A percentile compares a stretch with the other conserved stretches of the same genome.
Evolutionary conservation across 2,329 filamentous ascomycete genomes (phyloP).

Genomic region (Stachybotrys chartarum): DNA sequence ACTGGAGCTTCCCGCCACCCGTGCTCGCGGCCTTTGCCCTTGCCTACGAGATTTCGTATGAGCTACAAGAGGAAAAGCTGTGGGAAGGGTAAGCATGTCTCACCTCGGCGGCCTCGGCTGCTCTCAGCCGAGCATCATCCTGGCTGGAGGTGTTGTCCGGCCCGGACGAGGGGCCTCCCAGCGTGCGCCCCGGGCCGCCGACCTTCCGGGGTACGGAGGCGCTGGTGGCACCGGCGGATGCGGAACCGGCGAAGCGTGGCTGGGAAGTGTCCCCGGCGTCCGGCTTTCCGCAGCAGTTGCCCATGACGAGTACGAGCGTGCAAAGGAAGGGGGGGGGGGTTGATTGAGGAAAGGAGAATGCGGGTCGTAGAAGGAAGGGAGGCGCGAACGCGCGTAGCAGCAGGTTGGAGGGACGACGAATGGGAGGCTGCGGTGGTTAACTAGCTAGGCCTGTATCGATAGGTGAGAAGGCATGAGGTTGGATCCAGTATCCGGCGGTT

Average conservation of each 20-base stretch:
- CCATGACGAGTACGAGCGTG: slow-evolving; percentile 49
- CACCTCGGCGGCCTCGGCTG: slow-evolving; percentile 81
- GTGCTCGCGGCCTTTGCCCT: slow-evolving; percentile 54
- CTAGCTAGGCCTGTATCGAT: too few relatives aligned
- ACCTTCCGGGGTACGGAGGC: slow-evolving; percentile 46
- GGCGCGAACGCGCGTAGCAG: not conserved
- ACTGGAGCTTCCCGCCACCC: slow-evolving; percentile 60
- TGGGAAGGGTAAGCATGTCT: slow-evolving; percentile 20
- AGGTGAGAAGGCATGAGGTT: not conserved
- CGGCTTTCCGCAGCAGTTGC: slow-evolving; percentile 81
- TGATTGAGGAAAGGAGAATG: not conserved
- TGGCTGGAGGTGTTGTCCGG: slow-evolving; percentile 18
- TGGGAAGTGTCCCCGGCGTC: slow-evolving; percentile 60
- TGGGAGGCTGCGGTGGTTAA: too few relatives aligned
- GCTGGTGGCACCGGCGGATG: slow-evolving; percentile 36
- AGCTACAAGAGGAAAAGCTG: not conserved
- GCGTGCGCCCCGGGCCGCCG: slow-evolving; percentile 52
- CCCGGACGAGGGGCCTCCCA: slow-evolving; percentile 45
- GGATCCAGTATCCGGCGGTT: not conserved
- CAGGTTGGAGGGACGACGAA: too few relatives aligned
- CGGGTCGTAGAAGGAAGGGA: not conserved
- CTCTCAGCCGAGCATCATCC: slow-evolving; percentile 61
- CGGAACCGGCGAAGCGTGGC: slow-evolving; percentile 61
- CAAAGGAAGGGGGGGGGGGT: not conserved
- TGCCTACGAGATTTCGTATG: slow-evolving; percentile 39